Conservation (phyloP, 208 protist species). For the Leishmania martiniquensis region DNA sequence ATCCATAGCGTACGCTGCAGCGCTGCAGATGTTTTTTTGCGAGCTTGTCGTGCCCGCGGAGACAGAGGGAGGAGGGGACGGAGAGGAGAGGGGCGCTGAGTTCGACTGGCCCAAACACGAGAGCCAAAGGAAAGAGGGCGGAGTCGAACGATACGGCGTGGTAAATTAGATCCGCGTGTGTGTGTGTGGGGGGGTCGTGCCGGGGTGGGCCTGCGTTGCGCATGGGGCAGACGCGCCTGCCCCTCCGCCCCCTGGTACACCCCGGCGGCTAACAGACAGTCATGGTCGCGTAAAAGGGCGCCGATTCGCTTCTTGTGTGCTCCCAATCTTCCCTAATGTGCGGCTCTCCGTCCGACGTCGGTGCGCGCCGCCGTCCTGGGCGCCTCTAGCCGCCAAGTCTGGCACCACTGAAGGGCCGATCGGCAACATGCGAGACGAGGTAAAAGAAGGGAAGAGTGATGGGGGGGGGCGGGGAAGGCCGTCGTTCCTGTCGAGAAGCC, state of each 20-base stretch:
- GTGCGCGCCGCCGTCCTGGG: neutral
- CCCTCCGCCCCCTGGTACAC: neutral
- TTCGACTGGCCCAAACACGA: too few species aligned
- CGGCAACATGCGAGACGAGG: neutral
- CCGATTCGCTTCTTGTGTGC: neutral
- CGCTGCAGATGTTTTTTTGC: neutral
- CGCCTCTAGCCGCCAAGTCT: neutral
- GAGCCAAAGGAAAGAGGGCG: neutral
- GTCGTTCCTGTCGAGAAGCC: too few species aligned
- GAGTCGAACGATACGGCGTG: too few species aligned
- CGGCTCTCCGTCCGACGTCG: neutral
- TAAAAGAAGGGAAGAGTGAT: too few species aligned
- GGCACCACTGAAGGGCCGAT: neutral
- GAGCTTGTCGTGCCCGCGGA: neutral
- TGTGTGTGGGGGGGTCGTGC: neutral
- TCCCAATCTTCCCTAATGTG: neutral
- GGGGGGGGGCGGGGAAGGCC: too few species aligned
- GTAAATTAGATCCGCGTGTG: too few species aligned
- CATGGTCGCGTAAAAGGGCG: neutral
- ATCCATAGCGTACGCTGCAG: slow-evolving; percentile 9
- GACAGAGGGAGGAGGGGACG: neutral
- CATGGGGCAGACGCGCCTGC: neutral
- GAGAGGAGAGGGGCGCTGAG: neutral
- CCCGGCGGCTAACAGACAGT: neutral
- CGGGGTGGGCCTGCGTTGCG: neutral